Evolutionary conservation across 164 flowering plant species (phyloP).

Genomic region (Berberis thunbergii): DNA sequence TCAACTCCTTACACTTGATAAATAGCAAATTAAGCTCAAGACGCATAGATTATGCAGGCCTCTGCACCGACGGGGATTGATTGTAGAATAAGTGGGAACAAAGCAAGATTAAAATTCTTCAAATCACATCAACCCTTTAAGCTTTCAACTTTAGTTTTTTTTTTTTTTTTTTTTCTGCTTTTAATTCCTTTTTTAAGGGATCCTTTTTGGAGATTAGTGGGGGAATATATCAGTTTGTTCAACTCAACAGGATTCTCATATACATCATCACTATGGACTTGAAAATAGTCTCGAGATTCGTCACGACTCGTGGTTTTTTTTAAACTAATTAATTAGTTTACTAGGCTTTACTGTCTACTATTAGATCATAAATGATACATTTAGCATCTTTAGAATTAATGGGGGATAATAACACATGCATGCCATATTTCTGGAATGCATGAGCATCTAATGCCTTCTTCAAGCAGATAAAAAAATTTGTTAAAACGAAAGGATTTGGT

Average conservation of each 20-base stretch:
- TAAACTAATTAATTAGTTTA: too few species aligned
- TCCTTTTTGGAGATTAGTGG: conserved; percentile 22
- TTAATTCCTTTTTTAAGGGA: conserved; percentile 20
- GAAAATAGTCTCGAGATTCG: conserved; percentile 1
- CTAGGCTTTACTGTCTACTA: background rate
- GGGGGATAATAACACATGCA: too few species aligned
- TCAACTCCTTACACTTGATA: conserved; percentile 1
- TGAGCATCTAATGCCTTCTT: conserved; percentile 20
- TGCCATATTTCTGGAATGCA: too few species aligned
- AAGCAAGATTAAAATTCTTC: conserved; percentile 47
- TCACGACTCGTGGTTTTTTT: conserved; percentile 5
- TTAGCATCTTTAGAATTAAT: conserved; percentile 9
- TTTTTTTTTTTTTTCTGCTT: conserved; percentile 19
- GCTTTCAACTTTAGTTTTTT: conserved; percentile 22
- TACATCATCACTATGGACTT: conserved; percentile 11
- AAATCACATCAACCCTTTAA: conserved; percentile 39
- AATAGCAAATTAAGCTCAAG: background rate
- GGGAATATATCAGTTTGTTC: conserved; percentile 14
- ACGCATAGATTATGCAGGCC: conserved; percentile 8
- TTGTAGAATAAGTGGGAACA: conserved; percentile 28
- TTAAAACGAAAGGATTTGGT: background rate
- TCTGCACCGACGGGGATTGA: background rate
- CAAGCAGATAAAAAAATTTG: background rate
- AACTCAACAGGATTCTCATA: conserved; percentile 4
- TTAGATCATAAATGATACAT: background rate